Conservation (phyloP, 179 eudicot genomes). For the Silene noctiflora region DNA sequence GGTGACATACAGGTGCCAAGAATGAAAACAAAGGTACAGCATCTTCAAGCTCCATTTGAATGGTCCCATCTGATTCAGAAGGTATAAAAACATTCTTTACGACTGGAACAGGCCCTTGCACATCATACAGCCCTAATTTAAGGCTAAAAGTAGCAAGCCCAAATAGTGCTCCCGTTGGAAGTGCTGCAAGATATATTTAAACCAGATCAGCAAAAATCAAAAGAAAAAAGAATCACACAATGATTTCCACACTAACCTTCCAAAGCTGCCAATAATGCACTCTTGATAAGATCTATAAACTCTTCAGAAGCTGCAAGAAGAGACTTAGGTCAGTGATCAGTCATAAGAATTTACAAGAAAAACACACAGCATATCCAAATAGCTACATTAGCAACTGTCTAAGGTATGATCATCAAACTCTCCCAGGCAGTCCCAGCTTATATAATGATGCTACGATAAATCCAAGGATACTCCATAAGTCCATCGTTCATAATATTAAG, state of each 20-base stretch:
- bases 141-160: conserved; percentile 92
- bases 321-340: conserved; percentile 11
- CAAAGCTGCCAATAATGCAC: conserved; percentile 85
- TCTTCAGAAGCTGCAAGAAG: conserved; percentile 84
- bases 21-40: conserved; percentile 89
- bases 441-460: background rate
- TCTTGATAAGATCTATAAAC: conserved; percentile 87
- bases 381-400: background rate
- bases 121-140: conserved; percentile 93
- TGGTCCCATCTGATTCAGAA: conserved; percentile 59
- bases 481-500: too few relatives aligned
- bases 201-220: conserved; percentile 10
- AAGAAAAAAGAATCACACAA: background rate
- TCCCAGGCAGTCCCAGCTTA: background rate
- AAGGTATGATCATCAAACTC: background rate
- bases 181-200: conserved; percentile 45
- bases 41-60: conserved; percentile 78
- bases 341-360: background rate
- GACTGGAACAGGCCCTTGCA: conserved; percentile 94
- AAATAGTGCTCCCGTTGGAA: conserved; percentile 84
- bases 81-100: conserved; percentile 83
- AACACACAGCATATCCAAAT: background rate
- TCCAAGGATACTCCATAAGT: too few relatives aligned
- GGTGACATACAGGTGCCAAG: conserved; percentile 85
- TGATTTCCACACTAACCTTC: conserved; percentile 56